These are phyloP conservation scores for Claviceps sp. DNA, from an alignment of 2,329 filamentous ascomycete genomes.

Conservation along the genomic window DNA sequence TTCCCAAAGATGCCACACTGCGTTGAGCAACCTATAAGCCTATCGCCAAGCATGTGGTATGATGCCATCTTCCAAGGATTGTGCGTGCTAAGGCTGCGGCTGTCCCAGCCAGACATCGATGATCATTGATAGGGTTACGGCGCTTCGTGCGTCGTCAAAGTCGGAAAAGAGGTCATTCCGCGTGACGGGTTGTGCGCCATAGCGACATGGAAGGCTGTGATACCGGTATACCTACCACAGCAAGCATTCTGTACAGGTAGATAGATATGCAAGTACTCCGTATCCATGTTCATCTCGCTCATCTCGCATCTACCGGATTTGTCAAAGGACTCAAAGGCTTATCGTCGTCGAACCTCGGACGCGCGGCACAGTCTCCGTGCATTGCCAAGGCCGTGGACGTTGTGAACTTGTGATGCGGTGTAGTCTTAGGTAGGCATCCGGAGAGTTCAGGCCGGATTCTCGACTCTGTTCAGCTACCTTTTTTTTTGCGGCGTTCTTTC, in stretches of 20 bases:
- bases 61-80: background rate
- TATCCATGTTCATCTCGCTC: background rate
- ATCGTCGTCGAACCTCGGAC: background rate
- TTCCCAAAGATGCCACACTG: too few relatives aligned
- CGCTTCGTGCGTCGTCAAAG: background rate
- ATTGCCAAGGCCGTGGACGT: background rate
- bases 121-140: background rate
- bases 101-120: background rate
- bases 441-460: too few relatives aligned
- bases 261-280: background rate
- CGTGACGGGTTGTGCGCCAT: background rate
- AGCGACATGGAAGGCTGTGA: too few relatives aligned
- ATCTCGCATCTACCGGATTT: background rate
- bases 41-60: background rate
- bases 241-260: background rate
- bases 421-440: background rate
- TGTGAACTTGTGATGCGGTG: background rate
- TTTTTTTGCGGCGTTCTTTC: too few relatives aligned
- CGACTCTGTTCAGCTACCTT: too few relatives aligned
- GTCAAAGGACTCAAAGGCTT: background rate
- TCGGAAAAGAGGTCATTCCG: background rate
- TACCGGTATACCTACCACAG: too few relatives aligned
- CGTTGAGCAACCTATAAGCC: too few relatives aligned
- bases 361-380: background rate
- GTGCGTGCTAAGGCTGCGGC: background rate